Conservation (phyloP, 2,329 filamentous ascomycete genomes). For the Xylaria digitata region DNA sequence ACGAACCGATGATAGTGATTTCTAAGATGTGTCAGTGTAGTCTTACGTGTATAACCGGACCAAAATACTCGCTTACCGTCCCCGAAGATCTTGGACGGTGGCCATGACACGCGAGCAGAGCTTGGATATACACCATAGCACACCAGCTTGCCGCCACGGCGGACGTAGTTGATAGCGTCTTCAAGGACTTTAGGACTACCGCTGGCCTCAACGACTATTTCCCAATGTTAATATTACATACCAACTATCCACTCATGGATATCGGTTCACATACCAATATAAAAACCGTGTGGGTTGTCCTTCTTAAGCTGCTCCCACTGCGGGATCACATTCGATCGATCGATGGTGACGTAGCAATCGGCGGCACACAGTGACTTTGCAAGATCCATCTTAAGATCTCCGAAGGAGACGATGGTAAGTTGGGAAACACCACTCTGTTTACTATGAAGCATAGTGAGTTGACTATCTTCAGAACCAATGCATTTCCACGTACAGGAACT, state of each 20-base stretch:
- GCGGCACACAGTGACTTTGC: slow-evolving; percentile 68
- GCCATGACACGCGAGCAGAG: slow-evolving; percentile 72
- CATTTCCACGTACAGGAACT: slow-evolving; percentile 46
- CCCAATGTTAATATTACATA: slow-evolving; percentile 27
- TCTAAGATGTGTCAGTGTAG: slow-evolving; percentile 54
- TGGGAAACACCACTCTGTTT: slow-evolving; percentile 73
- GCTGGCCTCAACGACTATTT: slow-evolving; percentile 72
- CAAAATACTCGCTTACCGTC: slow-evolving; percentile 47
- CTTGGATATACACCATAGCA: slow-evolving; percentile 78
- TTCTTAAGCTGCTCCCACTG: slow-evolving; percentile 72
- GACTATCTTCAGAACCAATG: neutral
- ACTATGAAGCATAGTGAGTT: slow-evolving; percentile 31
- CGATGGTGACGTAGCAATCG: slow-evolving; percentile 66
- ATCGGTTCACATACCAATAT: slow-evolving; percentile 62
- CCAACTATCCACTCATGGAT: neutral
- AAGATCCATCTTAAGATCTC: slow-evolving; percentile 76
- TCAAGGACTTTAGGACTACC: slow-evolving; percentile 76
- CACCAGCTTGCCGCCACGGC: slow-evolving; percentile 76
- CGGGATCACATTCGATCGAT: slow-evolving; percentile 63
- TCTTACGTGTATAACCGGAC: neutral
- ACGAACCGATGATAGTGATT: slow-evolving; percentile 78
- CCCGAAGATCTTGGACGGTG: slow-evolving; percentile 77
- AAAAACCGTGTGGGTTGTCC: slow-evolving; percentile 77
- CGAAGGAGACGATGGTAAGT: slow-evolving; percentile 75
- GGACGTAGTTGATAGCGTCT: slow-evolving; percentile 76